phyloP scores from a whole-genome alignment of 176 grass and related monocot genomes.

The Bonia amplexicaulis region DNA sequence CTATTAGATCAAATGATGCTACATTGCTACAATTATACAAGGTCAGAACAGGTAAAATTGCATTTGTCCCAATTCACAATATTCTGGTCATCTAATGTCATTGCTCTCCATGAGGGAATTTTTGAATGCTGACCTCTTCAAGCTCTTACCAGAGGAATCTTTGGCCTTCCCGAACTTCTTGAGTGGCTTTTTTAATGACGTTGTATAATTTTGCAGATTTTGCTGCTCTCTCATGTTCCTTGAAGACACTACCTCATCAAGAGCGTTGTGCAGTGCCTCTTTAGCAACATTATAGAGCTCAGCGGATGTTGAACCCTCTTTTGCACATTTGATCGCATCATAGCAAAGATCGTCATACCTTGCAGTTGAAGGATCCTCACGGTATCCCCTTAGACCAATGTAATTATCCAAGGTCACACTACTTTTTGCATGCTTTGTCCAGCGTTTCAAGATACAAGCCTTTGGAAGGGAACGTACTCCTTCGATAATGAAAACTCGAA shows the following conservation, averaged over 20 bases:
- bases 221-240: conserved; percentile 47
- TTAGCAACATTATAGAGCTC: conserved; percentile 81
- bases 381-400: conserved; percentile 52
- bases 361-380: conserved; percentile 45
- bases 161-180: conserved; percentile 46
- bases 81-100: conserved; percentile 49
- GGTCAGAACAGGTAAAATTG: conserved; percentile 14
- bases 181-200: conserved; percentile 45
- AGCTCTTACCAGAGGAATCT: conserved; percentile 42
- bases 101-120: conserved; percentile 46
- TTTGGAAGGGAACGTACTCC: conserved; percentile 64
- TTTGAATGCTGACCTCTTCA: conserved; percentile 58
- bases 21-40: conserved; percentile 32
- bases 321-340: conserved; percentile 64
- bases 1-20: background rate
- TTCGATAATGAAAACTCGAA: conserved; percentile 75
- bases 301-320: conserved; percentile 65
- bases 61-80: conserved; percentile 11
- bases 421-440: conserved; percentile 90
- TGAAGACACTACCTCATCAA: conserved; percentile 54
- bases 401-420: conserved; percentile 48
- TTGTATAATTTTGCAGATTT: conserved; percentile 30
- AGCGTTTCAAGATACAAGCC: conserved; percentile 82
- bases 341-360: conserved; percentile 63
- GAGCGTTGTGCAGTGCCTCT: conserved; percentile 61